Base-by-base conservation (phyloP, 345 rosid species). In the Eucalyptus pauciflora region DNA sequence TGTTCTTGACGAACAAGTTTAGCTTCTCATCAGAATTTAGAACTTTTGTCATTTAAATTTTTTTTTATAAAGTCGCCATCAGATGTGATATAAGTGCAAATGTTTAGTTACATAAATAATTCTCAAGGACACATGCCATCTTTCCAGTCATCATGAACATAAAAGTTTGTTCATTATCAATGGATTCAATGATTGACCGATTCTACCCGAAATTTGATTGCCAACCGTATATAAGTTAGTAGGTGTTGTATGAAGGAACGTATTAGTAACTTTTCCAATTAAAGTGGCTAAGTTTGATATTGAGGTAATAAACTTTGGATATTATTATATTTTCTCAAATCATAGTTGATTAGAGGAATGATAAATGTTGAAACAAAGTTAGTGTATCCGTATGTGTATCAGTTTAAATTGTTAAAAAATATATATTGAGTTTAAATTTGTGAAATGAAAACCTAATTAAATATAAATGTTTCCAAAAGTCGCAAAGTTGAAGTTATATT, bases 401-500 rank as follows among this genome's bases (percentile, higher is more conserved):
- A 0, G 1, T 71, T 71, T 20, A 71, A 71, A 71, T 71, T 71
- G 8, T 10, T 9, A 71, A 71, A 37, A 14, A 29, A 71, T 3
- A 71, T 37, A 20, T 10, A 2, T 37, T 1, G 0, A 18, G 14
- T 71, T 71, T 18, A 24, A 71, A 2, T 1, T 24, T 17, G 2
- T 71, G 22, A 18, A 37, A 18, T 20, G 7, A 71, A 33, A 71
- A 2, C 8, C 13, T 18, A 20, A 4, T 33, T 16, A 16, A 69
- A 2, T 8, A 1, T 16, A 31, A 31, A 15, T 2, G 43, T 31
- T 69, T 31, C 24, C 6, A 1, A 69, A 67, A 0, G 22, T 31
- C 79, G 6, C 31, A 1, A 69, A 69, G 80, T 69, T 69, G 0
- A 33, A 69, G 43, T 69, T 69, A 4, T 69, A 33, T 31, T 31